Evolutionary conservation across 306 rosid genomes (phyloP), one percentile per base, ranked within the genome.

Genomic region (Rosa multiflora): DNA sequence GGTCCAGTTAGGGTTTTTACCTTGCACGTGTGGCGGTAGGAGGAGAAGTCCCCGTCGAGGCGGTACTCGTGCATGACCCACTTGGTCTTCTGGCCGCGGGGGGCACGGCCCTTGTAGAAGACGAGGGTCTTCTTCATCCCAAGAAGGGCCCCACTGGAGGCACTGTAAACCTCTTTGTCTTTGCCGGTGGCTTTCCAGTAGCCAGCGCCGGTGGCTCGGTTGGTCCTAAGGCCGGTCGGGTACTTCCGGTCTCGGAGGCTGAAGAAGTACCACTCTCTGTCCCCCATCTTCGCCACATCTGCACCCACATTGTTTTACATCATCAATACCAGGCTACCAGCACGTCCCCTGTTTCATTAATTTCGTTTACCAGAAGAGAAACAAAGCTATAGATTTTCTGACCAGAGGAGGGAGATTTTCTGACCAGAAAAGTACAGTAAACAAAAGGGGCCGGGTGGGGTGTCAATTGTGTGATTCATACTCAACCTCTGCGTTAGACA

Each of bases 31-130:
- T 87, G 94, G 70, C 82, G 82, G 68, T 47, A 76, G 39, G 91
- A 85, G 52, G 91, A 87, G 78, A 88, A 85, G 84, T 86, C 75
- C 61, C 77, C 86, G 73, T 90, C 87, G 68, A 93, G 90, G 71
- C 94, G 96, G 87, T 89, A 93, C 87, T 93, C 97, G 14, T 93
- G 97, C 98, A 93, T 93, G 79, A 93, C 94, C 98, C 98, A 93
- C 84, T 88, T 87, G 83, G 98, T 93, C 83, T 89, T 91, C 73
- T 88, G 82, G 14, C 98, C 98, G 2, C 91, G 87, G 0, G 97
- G 98, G 53, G 98, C 96, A 78, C 94, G 86, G 15, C 98, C 98
- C 70, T 81, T 91, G 93, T 93, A 93, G 83, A 93, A 93, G 40
- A 93, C 98, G 3, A 91, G 91, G 5, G 98, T 93, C 83, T 93